Percentiles rank a stretch among this genome's conserved stretches.
Conservation (phyloP, 495 filamentous ascomycete species). For the Amniculicola lignicola region DNA sequence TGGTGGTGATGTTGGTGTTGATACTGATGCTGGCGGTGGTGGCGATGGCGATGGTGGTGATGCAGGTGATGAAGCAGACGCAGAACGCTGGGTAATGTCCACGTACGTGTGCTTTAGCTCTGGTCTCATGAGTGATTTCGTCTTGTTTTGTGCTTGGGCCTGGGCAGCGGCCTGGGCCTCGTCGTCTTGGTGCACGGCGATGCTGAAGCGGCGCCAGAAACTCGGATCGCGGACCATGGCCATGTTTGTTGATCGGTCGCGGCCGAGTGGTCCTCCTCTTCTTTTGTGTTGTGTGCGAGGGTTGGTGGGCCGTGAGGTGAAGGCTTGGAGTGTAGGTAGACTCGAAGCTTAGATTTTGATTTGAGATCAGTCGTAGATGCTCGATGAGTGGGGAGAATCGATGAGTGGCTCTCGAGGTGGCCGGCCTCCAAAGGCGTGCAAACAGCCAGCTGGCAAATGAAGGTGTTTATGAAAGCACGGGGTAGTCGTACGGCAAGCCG, state of each 20-base stretch:
- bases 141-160: neutral
- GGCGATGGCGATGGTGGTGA: slow-evolving; percentile 3
- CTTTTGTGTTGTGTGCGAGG: neutral
- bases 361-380: neutral
- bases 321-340: too few relatives aligned
- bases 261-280: neutral
- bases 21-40: neutral
- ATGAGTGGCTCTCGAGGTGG: neutral
- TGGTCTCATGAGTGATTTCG: slow-evolving; percentile 19
- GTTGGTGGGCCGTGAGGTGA: too few relatives aligned
- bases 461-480: too few relatives aligned
- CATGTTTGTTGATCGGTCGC: slow-evolving; percentile 14
- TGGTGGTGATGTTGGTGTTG: slow-evolving; percentile 1
- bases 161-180: too few relatives aligned
- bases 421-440: too few relatives aligned
- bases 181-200: slow-evolving; percentile 53
- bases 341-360: neutral
- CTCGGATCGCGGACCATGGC: slow-evolving; percentile 55
- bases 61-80: slow-evolving; percentile 5
- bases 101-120: slow-evolving; percentile 44
- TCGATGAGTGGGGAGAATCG: neutral
- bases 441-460: too few relatives aligned
- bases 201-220: slow-evolving; percentile 63
- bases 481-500: too few relatives aligned
- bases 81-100: too few relatives aligned